Evolutionary conservation across 2,329 filamentous ascomycete species (phyloP).

Genomic region (Proliferodiscus dingleyae): DNA sequence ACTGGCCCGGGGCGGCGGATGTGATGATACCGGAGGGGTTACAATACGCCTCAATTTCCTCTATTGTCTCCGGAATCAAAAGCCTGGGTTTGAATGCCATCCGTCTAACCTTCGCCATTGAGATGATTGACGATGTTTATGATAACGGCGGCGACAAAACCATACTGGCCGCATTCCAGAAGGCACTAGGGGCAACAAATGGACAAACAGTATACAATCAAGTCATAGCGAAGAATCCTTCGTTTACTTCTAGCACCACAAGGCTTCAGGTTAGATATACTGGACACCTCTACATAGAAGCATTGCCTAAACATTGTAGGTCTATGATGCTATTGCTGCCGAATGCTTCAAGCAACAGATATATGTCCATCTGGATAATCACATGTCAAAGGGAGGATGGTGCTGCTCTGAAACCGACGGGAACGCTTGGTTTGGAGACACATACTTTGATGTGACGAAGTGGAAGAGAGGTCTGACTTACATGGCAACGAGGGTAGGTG

Average conservation of each 20-base stretch:
- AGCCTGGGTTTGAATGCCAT: conserved; percentile 56
- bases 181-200: conserved; percentile 46
- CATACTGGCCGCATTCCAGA: conserved; percentile 39
- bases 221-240: conserved; percentile 51
- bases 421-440: conserved; percentile 56
- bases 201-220: conserved; percentile 45
- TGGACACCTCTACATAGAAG: no score
- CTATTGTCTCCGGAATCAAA: conserved; percentile 51
- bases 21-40: conserved; percentile 60
- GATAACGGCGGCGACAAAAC: conserved; percentile 42
- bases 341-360: conserved; percentile 50
- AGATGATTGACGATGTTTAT: conserved; percentile 55
- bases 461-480: conserved; percentile 55
- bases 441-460: conserved; percentile 48
- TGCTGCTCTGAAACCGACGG: conserved; percentile 50
- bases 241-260: conserved; percentile 48
- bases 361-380: conserved; percentile 54
- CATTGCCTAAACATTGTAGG: no score
- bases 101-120: conserved; percentile 55
- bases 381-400: conserved; percentile 53
- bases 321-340: conserved; percentile 56
- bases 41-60: conserved; percentile 51
- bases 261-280: conserved; percentile 43
- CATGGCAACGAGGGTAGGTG: conserved; percentile 53
- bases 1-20: conserved; percentile 58